phyloP scores from a whole-genome alignment of 2,329 filamentous ascomycete species.

The Berkeleyomyces rouxiae region DNA sequence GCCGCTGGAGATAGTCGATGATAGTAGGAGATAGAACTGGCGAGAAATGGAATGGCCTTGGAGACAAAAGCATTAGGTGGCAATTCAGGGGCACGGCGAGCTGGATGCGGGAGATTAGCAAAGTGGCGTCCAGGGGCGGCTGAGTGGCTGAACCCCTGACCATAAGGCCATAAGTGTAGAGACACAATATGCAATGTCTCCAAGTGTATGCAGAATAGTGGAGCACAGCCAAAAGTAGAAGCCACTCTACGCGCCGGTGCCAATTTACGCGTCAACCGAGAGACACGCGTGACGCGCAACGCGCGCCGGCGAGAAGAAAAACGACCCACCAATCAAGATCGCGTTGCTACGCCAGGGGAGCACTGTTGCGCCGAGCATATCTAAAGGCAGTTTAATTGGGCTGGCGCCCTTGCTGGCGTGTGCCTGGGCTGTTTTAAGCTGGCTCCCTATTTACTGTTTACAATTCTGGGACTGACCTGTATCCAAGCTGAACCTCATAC shows the following conservation, averaged over 20 bases:
- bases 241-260: conserved; percentile 1
- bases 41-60: no score
- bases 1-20: conserved; percentile 13
- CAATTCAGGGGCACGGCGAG: no score
- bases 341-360: conserved; percentile 4
- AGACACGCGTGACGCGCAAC: not conserved
- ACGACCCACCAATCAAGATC: not conserved
- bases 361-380: not conserved
- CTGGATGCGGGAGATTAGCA: no score
- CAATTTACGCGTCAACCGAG: not conserved
- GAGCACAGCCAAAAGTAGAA: not conserved
- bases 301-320: conserved; percentile 3
- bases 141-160: no score
- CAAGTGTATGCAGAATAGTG: not conserved
- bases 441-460: not conserved
- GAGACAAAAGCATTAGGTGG: no score
- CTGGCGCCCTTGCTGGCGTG: not conserved
- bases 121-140: no score
- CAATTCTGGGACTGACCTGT: not conserved
- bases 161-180: not conserved
- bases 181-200: not conserved
- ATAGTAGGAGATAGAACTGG: conserved; percentile 10
- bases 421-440: not conserved
- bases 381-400: not conserved
- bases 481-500: not conserved